A percentile compares a stretch with the other conserved stretches of the same genome.
These are phyloP conservation scores for Reutealis trisperma DNA, from an alignment of 345 rosid species.

Conservation along the genomic window DNA sequence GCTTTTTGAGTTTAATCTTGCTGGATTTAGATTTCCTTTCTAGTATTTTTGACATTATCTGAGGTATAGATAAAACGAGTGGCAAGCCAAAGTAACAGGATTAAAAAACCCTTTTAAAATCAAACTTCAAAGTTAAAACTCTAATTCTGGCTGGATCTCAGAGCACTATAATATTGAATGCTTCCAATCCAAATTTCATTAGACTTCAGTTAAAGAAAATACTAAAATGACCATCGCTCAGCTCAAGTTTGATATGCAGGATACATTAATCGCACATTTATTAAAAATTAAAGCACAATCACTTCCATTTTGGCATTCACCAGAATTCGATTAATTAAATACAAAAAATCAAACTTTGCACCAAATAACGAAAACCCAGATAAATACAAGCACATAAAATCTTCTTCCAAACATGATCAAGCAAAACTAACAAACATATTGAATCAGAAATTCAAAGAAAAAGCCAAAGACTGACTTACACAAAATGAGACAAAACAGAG, in stretches of 20 bases:
- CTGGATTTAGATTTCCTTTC: background rate
- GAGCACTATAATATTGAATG: background rate
- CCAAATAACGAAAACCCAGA: background rate
- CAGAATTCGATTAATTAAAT: background rate
- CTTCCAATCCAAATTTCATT: background rate
- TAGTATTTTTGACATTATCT: background rate
- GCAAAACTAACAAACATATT: background rate
- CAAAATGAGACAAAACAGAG: constrained; percentile 11
- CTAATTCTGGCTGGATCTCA: constrained; percentile 1
- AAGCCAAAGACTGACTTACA: constrained; percentile 28
- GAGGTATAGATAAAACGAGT: background rate
- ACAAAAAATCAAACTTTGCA: background rate
- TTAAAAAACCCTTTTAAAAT: background rate
- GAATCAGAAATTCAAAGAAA: background rate
- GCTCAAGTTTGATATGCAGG: background rate
- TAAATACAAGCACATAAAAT: background rate
- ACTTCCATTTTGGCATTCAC: background rate
- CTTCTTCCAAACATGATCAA: background rate
- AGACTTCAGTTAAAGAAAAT: background rate
- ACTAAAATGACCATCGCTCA: background rate
- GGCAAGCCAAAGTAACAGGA: background rate
- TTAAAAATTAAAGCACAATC: background rate
- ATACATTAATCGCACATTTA: background rate
- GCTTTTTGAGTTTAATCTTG: background rate
- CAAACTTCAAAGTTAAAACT: background rate